Conservation (phyloP, 345 rosid species). For the Gynandropsis gynandra region DNA sequence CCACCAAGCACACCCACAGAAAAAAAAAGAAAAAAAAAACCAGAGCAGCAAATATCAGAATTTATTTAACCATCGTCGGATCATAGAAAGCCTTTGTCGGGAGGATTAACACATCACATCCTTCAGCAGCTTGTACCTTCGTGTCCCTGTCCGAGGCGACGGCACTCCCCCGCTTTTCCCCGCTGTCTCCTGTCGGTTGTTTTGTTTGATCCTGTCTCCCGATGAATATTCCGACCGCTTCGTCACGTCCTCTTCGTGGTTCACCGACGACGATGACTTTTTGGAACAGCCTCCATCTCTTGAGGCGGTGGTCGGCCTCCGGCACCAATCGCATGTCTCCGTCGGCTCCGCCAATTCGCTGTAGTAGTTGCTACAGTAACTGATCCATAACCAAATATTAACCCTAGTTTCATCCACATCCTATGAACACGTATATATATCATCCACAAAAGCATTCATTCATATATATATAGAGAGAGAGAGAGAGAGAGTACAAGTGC, state of each 20-base stretch:
- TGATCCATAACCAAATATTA: conserved; percentile 16
- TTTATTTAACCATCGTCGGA: neutral
- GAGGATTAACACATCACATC: conserved; percentile 68
- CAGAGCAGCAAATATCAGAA: too few species aligned
- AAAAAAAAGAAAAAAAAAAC: too few species aligned
- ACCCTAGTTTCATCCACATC: too few species aligned
- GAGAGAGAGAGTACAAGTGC: conserved; percentile 19
- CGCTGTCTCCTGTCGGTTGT: conserved; percentile 34
- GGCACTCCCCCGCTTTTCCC: conserved; percentile 35
- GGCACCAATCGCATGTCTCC: conserved; percentile 80
- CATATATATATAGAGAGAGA: conserved; percentile 1
- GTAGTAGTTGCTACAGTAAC: conserved; percentile 87
- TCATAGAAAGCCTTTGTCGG: neutral
- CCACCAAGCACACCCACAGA: too few species aligned
- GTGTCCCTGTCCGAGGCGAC: conserved; percentile 67
- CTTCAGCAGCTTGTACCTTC: conserved; percentile 99
- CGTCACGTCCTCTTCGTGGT: conserved; percentile 22
- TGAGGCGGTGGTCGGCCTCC: conserved; percentile 30
- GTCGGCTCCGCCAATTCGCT: conserved; percentile 49
- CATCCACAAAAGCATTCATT: too few species aligned
- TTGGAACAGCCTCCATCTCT: conserved; percentile 39
- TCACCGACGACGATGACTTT: conserved; percentile 27
- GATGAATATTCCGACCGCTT: conserved; percentile 48
- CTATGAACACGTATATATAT: neutral
- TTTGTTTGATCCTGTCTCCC: conserved; percentile 46